phyloP scores from a whole-genome alignment of 352 stramenopile species.

The Phytophthora cajani region DNA sequence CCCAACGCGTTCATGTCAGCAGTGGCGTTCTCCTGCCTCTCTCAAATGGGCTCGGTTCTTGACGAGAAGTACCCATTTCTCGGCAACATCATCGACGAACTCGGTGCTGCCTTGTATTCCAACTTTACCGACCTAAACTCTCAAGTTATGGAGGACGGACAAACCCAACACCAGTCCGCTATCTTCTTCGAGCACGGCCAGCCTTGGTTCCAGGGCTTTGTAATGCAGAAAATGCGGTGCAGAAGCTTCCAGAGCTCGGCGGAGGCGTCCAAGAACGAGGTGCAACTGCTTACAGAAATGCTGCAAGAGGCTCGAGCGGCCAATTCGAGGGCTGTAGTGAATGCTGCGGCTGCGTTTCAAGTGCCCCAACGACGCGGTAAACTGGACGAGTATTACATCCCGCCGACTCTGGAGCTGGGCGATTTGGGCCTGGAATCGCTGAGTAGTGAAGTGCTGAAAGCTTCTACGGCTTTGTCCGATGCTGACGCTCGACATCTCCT shows the following conservation, averaged over 20 bases:
- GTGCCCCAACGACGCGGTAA: constrained; percentile 16
- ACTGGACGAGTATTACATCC: constrained; percentile 28
- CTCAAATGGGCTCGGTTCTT: constrained; percentile 52
- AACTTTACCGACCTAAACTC: constrained; percentile 43
- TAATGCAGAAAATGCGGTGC: constrained; percentile 28
- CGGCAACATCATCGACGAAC: constrained; percentile 41
- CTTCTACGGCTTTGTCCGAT: constrained; percentile 48
- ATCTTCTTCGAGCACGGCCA: constrained; percentile 59
- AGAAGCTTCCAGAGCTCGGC: constrained; percentile 30
- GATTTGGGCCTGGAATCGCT: constrained; percentile 59
- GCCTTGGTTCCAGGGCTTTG: constrained; percentile 54
- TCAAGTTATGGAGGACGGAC: constrained; percentile 9
- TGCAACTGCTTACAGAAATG: constrained; percentile 45
- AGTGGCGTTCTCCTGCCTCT: constrained; percentile 55
- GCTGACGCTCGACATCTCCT: constrained; percentile 52
- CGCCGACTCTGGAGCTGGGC: constrained; percentile 35
- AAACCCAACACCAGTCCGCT: constrained; percentile 35
- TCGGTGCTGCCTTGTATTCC: constrained; percentile 47
- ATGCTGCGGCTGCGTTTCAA: constrained; percentile 17
- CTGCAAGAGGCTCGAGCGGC: constrained; percentile 42
- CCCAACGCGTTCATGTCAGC: constrained; percentile 65
- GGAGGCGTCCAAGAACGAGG: constrained; percentile 42
- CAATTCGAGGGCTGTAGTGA: constrained; percentile 15
- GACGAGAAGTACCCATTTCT: constrained; percentile 63
- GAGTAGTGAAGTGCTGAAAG: constrained; percentile 51